Evolutionary conservation across 2,329 filamentous ascomycete genomes (phyloP), one percentile per base, ranked within the genome.

Genomic region (Chrysosporium queenslandicum): DNA sequence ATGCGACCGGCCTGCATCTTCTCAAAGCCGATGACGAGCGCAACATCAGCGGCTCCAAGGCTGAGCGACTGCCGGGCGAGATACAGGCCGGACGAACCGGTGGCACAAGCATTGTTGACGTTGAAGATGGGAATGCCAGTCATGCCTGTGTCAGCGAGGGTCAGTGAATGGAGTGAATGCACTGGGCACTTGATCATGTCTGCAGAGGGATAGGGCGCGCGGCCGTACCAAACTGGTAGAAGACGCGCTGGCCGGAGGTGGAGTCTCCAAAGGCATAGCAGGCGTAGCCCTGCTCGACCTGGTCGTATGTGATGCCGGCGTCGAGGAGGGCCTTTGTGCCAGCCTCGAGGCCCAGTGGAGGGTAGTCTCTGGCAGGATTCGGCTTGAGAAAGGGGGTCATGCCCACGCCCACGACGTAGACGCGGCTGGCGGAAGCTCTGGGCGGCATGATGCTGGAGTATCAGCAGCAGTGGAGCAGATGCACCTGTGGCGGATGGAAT

Each of bases 331-430:
- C 61, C 42, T 63, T 63, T 20, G 60, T 56, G 27, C 58, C 60
- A 29, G 61, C 61, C 50, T 62, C 60, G n/a, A 58, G 58, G 23
- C 55, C 65, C n/a, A 68, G 58, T 42, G 65, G 63, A 9, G 60
- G 56, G 54, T 67, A 68, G 52, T 66, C 64, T 52, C 61, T 56
- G 49, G 61, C 59, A 18, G 61, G 60, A 8, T 63, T 58, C 4
- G 65, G 65, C 54, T 67, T 66, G 39, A 61, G 48, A 51, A 62
- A 62, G 23, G 57, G 54, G 37, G 60, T 59, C 56, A 62, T 55
- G 43, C 60, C 60, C 14, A 62, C 60, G 50, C 60, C 60, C 14
- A 59, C 36, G 32, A 62, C 56, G 51, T 61, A 62, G 51, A 53
- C 50, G 34, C 49, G 53, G 43, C 32, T 27, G 23, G 14, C 20